Base-by-base conservation (phyloP, 2,329 filamentous ascomycete species). In the Blumeria hordei region DNA sequence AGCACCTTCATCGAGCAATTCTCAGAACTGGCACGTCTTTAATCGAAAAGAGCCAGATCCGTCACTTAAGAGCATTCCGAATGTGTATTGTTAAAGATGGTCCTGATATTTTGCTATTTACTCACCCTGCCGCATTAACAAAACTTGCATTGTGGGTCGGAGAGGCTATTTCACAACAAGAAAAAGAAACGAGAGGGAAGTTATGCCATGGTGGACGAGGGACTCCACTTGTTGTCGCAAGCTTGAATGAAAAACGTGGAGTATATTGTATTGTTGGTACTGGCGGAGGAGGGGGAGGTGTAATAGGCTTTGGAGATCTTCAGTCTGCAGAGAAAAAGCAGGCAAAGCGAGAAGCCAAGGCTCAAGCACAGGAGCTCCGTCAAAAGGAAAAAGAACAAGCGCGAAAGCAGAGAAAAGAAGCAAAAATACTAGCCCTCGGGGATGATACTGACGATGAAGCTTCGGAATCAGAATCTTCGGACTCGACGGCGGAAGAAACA, bases 81-180 rank as follows among this genome's bases (percentile, higher is more conserved):
- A 88, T 98, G 75, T 93, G 85, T 36, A 84, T 96, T 3, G 88
- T 98, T 62, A 94, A 93, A 65, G 92, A 96, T 64, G 88, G 90
- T 0, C 87, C 88, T 0, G 92, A 96, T 62, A 83, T 94, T 0
- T 70, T 77, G n/a, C 75, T 96, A 10, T 98, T 98, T 69, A 88
- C 83, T 0, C 90, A 96, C 64, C 88, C 92, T 0, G 86, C 88
- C 6, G 92, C 92, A 1, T 71, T 98, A 28, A 94, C 88, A 1
- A 95, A 96, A 67, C 75, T 98, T 12, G 88, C 90, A 0, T 74
- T 94, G 3, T 98, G 92, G 92, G 78, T 98, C 44, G 86, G 84
- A 49, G 90, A 96, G 68, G 92, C 92, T 0, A 81, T 96, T 47
- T 78, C 83, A 1, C 88, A 95, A 60, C 84, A 94, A 63, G 92